Evolutionary conservation across 2,329 filamentous ascomycete genomes (phyloP).

Genomic region (Pseudocercospora musae): DNA sequence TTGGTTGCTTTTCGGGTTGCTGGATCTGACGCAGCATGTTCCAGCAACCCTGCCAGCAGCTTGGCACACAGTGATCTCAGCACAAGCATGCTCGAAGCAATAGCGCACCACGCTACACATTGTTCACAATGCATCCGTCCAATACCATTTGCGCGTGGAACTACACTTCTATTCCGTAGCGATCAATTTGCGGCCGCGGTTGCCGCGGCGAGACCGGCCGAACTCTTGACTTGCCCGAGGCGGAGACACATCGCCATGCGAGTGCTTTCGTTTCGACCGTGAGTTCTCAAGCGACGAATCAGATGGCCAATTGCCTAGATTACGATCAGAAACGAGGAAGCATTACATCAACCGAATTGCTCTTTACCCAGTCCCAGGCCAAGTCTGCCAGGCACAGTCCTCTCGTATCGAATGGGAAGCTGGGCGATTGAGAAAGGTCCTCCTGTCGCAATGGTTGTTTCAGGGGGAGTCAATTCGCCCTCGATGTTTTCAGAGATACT

Average conservation of each 20-base stretch:
- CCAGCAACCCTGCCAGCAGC: not conserved
- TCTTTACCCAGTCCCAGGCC: not conserved
- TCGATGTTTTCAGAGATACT: slow-evolving; percentile 73
- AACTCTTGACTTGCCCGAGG: not conserved
- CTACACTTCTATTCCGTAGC: not conserved
- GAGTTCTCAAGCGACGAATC: not conserved
- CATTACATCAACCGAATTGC: not conserved
- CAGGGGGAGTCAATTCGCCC: slow-evolving; percentile 68
- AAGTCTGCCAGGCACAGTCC: slow-evolving; percentile 19
- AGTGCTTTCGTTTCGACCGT: not conserved
- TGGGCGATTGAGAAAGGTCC: slow-evolving; percentile 23
- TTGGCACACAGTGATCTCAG: not conserved
- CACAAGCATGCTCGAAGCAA: not conserved
- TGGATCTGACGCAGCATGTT: not conserved
- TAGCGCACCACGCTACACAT: not conserved
- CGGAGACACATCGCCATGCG: not conserved
- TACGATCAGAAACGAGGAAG: not conserved
- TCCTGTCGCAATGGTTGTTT: slow-evolving; percentile 9
- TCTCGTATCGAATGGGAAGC: slow-evolving; percentile 25
- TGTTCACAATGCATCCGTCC: not conserved
- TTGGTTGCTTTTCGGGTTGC: not conserved
- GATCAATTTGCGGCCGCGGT: not conserved
- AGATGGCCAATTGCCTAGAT: not conserved
- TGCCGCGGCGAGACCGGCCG: not conserved
- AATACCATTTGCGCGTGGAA: not conserved